Base-by-base conservation (phyloP, 2,329 filamentous ascomycete genomes). In the Fusarium sp. region DNA sequence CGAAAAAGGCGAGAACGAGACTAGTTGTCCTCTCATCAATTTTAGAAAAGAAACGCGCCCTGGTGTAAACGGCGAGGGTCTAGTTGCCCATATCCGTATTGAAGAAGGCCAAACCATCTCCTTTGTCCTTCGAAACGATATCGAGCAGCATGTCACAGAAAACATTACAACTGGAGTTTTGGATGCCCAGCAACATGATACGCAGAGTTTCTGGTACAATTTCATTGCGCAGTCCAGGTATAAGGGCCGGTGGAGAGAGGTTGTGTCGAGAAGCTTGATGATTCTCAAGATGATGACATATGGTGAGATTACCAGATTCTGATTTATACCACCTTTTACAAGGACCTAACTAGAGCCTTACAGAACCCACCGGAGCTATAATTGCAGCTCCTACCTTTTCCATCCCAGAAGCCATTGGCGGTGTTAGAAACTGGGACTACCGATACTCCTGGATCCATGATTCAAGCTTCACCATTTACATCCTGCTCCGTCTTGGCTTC, bases 361-460 rank as follows among this genome's bases (percentile, higher is more conserved):
- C 19, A 77, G 90, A 93, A 69, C 90, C 89, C 0, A 93, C 89
- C 0, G 90, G 90, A 3, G 90, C 90, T 9, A 92, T 93, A 46
- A 82, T 92, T 31, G 90, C 90, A 1, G 84, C 90, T 2, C 89
- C 90, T 0, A 93, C 89, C 0, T 93, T 93, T 68, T 92, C 89
- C 1, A 82, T 93, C 1, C 90, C 90, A 0, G 90, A 93, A 71
- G 87, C 88, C 46, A 84, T 92, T 35, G 89, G 89, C 15, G 89
- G 89, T 13, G 77, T 78, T 17, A 82, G 84, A 19, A 88, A 88
- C 69, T 88, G 85, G 88, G 88, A 91, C 71, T 91, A 91, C 69
- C 82, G 88, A n/a, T 93, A 85, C 74, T 90, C 83, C 9, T 93
- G 90, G 90, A 85, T 93, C 32, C 83, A 90, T 19, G 90, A 93